A percentile compares a stretch with the other conserved stretches of the same genome.
Evolutionary conservation across 2,329 filamentous ascomycete species (phyloP).

Genomic region (Botrytis cinerea): DNA sequence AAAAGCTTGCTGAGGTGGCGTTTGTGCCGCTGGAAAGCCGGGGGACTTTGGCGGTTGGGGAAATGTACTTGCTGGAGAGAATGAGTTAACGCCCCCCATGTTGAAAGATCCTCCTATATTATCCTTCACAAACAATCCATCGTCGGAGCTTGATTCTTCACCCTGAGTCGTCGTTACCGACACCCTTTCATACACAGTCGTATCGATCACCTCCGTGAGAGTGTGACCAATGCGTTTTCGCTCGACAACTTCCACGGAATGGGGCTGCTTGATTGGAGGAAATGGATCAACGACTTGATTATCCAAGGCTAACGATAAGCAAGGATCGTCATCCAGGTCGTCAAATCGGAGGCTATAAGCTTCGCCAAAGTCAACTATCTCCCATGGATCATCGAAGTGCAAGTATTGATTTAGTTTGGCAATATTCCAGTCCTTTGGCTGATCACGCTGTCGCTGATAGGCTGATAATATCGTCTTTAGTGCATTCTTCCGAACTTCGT

Average conservation of each 20-base stretch:
- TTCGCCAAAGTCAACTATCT: constrained; percentile 66
- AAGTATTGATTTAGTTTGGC: constrained; percentile 57
- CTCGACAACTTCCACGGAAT: constrained; percentile 60
- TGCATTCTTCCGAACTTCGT: constrained; percentile 59
- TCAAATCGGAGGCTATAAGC: constrained; percentile 58
- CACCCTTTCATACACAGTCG: constrained; percentile 51
- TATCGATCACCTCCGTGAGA: constrained; percentile 57
- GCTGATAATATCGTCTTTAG: constrained; percentile 56
- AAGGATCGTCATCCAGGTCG: constrained; percentile 43
- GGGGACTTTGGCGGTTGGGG: neutral
- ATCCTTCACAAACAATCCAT: constrained; percentile 36
- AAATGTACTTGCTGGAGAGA: neutral
- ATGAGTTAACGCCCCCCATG: neutral
- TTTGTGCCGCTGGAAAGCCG: neutral
- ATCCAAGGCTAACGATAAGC: constrained; percentile 38
- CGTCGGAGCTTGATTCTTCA: constrained; percentile 40
- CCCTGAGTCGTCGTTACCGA: constrained; percentile 4
- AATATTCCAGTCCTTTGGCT: constrained; percentile 61
- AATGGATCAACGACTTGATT: constrained; percentile 44
- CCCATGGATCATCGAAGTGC: constrained; percentile 66
- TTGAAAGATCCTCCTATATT: constrained; percentile 12
- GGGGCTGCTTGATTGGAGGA: constrained; percentile 55
- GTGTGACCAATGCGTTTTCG: constrained; percentile 56
- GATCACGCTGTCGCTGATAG: constrained; percentile 57
- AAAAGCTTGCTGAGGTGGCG: neutral